Evolutionary conservation across 202 grass and related monocot species (phyloP), one percentile per base, ranked within the genome.

Genomic region (Carex arenaria): DNA sequence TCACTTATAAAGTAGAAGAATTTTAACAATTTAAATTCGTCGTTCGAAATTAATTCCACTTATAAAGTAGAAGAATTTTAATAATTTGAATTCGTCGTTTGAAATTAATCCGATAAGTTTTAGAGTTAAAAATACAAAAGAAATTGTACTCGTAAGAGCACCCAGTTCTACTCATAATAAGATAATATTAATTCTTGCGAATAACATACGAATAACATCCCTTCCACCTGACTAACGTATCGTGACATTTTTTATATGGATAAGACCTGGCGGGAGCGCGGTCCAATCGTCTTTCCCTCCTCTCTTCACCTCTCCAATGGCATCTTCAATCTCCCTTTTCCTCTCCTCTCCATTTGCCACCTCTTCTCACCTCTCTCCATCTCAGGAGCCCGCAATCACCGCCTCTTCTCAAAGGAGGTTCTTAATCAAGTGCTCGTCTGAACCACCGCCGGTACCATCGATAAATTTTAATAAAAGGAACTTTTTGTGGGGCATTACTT

Each of bases 381-480:
- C 88, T 4, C 93, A 85, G 12, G 85, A 84, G 4, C 43, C 68
- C 57, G 6, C 57, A 78, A 77, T n/a, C 28, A 63, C n/a, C 36
- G 31, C 69, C 57, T 78, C 87, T 14, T 78, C 89, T 49, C 42
- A 36, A 22, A 67, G 62, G 49, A 28, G 28, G 14, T 30, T 57
- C 18, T 52, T 19, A 14, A 56, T 77, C 52, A 56, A 28, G 28
- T 77, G 72, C 72, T 77, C 28, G 23, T 77, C 52, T 3, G 67
- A 70, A 40, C 15, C 65, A 7, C 28, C 62, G 3, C 31, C 31
- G n/a, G 1, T 40, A 14, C 65, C 60, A n/a, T 61, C 74, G 18
- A 83, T 68, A 1, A 81, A 10, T 15, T 22, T 83, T 10, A 88
- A 88, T 22, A 89, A 90, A 86, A 90, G 93, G 85, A 88, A 95